A percentile compares a stretch with the other conserved stretches of the same genome.
phyloP scores from a whole-genome alignment of 306 rosid genomes.

The Ziziphus jujuba region DNA sequence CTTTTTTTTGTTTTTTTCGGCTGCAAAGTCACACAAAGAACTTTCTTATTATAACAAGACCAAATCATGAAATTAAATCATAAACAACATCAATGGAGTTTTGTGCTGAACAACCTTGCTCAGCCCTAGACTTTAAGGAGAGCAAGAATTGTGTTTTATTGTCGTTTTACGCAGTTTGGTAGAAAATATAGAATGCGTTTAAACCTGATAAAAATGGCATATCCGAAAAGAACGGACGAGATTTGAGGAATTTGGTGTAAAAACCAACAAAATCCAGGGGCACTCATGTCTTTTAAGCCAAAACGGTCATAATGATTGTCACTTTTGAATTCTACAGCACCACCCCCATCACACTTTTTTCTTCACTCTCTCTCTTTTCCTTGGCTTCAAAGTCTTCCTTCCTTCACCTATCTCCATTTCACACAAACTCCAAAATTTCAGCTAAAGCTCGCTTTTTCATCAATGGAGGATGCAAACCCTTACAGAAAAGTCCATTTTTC shows the following conservation, averaged over 20 bases:
- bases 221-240: too few relatives aligned
- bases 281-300: neutral
- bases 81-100: too few relatives aligned
- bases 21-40: too few relatives aligned
- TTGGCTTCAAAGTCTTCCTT: constrained; percentile 56
- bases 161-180: too few relatives aligned
- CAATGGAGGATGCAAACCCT: constrained; percentile 66
- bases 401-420: constrained; percentile 30
- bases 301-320: constrained; percentile 32
- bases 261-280: neutral
- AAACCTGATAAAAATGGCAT: too few relatives aligned
- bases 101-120: too few relatives aligned
- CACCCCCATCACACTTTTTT: neutral
- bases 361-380: constrained; percentile 12
- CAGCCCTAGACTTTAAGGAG: too few relatives aligned
- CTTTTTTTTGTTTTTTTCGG: too few relatives aligned
- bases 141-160: too few relatives aligned
- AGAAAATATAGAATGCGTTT: too few relatives aligned
- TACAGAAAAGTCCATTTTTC: constrained; percentile 46
- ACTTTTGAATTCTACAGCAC: constrained; percentile 22
- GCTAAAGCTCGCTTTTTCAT: constrained; percentile 12
- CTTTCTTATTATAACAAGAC: too few relatives aligned
- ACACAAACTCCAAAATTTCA: constrained; percentile 23
- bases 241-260: neutral
- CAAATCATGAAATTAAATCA: too few relatives aligned